Conservation (phyloP, 2,329 filamentous ascomycete species). For the Hansfordia pulvinata region DNA sequence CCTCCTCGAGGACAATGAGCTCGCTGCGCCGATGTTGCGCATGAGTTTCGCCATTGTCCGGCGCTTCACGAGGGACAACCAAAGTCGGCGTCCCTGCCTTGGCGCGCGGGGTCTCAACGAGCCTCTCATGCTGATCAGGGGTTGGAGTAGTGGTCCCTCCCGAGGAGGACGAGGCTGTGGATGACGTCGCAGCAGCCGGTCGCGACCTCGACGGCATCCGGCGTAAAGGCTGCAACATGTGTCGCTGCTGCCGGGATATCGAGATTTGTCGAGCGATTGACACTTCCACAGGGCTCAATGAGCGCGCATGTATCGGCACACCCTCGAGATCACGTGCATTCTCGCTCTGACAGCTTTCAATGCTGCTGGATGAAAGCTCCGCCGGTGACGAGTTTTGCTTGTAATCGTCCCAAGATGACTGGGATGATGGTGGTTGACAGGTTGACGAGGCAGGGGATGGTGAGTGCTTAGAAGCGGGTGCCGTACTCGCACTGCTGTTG, state of each 20-base stretch:
- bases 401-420: constrained; percentile 20
- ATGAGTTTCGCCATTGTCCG: constrained; percentile 17
- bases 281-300: constrained; percentile 46
- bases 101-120: constrained; percentile 20
- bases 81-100: constrained; percentile 31
- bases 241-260: constrained; percentile 46
- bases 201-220: constrained; percentile 17
- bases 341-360: too few relatives aligned
- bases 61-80: constrained; percentile 21
- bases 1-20: constrained; percentile 35
- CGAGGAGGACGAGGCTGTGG: background rate
- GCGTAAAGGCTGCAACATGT: constrained; percentile 38
- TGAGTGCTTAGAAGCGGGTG: constrained; percentile 17
- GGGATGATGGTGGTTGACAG: constrained; percentile 18
- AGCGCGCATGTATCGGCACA: too few relatives aligned
- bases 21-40: constrained; percentile 36
- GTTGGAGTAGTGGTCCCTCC: too few relatives aligned
- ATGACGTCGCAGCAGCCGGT: background rate
- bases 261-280: constrained; percentile 58
- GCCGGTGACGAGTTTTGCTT: constrained; percentile 25
- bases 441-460: constrained; percentile 19
- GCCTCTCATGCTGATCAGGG: constrained; percentile 18
- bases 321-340: too few relatives aligned
- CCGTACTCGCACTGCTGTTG: too few relatives aligned
- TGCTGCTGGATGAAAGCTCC: too few relatives aligned